Base-by-base conservation (phyloP, 164 flowering plant species). In the Cinnamomum micranthum region DNA sequence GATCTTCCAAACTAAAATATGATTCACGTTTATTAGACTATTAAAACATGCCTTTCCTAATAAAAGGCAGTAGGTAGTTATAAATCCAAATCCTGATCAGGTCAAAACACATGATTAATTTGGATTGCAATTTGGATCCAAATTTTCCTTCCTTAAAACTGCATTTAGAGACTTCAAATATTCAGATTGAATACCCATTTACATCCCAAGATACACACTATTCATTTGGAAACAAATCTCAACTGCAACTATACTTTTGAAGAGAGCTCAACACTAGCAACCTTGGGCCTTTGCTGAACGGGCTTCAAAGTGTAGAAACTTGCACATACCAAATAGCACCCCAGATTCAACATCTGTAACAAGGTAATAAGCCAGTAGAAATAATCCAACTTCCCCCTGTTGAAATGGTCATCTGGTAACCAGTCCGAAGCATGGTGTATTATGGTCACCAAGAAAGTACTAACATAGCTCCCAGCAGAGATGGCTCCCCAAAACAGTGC, bases 401-500 rank as follows among this genome's bases (percentile, higher is more conserved):
- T 91, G 17, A 91, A 27, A 62, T 89, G 77, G 2, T 76, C 69
- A 55, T 91, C 82, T 1, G 91, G 88, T 2, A 91, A 81, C 92
- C 95, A 89, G 74, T 90, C 82, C 0, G 85, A 86, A n/a, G 52
- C 80, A 82, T 78, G 81, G 81, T 89, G 95, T 22, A 89, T 87
- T 50, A 85, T 2, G 0, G 87, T n/a, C 3, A 91, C 93, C 76
- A 93, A 4, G 2, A 90, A 66, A 0, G 96, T 86, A 69, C 95
- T 87, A 2, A 77, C 15, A 58, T 90, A 89, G 70, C 82, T 91
- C 52, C 96, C 96, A 0, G 77, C 80, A 1, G 94, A 86, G 9
- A 90, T 85, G 0, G 96, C 58, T 0, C 80, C 74, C 92, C 94
- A 90, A 68, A 87, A 89, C 65, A 93, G 71, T 0, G 92, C 97